These are phyloP conservation scores for Chloranthus sessilifolius DNA, from an alignment of 164 flowering plant genomes.

Conservation along the genomic window DNA sequence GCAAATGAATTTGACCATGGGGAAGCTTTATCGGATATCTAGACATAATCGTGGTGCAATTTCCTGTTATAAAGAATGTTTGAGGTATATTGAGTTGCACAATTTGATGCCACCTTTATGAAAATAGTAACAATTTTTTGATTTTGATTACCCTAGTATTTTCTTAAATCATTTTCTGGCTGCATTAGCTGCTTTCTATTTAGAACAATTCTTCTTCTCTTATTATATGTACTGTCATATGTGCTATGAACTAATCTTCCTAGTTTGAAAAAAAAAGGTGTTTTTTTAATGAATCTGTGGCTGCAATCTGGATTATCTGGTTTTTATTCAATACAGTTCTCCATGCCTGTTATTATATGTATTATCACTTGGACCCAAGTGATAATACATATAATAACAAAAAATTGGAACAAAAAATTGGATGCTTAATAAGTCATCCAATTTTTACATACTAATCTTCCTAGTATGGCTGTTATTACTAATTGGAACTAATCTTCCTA, in stretches of 20 bases:
- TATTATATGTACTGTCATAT: background rate
- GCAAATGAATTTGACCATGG: conserved; percentile 81
- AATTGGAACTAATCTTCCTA: too few species aligned
- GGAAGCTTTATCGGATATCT: conserved; percentile 73
- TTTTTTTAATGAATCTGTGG: too few species aligned
- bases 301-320: too few species aligned
- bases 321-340: too few species aligned
- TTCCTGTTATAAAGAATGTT: conserved; percentile 80
- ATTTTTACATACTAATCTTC: too few species aligned
- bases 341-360: too few species aligned
- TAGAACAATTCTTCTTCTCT: background rate
- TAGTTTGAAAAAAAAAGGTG: background rate
- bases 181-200: background rate
- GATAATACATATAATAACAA: too few species aligned
- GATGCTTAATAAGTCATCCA: too few species aligned
- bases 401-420: too few species aligned
- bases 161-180: background rate
- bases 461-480: too few species aligned
- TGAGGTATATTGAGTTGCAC: conserved; percentile 48
- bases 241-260: background rate
- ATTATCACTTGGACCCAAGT: too few species aligned
- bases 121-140: background rate
- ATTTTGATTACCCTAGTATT: background rate
- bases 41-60: conserved; percentile 70
- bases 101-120: background rate